Evolutionary conservation across 2,329 filamentous ascomycete genomes (phyloP).

Genomic region (Basipetospora sp.): DNA sequence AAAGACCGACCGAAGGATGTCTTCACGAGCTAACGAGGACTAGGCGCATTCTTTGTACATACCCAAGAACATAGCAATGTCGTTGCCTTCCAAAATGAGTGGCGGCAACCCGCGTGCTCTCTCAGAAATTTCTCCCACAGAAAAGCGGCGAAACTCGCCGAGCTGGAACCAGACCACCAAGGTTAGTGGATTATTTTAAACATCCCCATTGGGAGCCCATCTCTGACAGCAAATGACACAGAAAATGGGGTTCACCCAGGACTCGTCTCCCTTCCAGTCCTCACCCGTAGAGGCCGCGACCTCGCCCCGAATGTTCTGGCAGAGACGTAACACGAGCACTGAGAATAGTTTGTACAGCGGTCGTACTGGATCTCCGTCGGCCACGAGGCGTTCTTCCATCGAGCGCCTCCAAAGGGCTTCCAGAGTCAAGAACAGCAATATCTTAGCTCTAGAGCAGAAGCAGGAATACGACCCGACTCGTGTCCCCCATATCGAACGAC

Average conservation of each 20-base stretch:
- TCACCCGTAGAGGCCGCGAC: constrained; percentile 55
- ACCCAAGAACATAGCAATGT: constrained; percentile 48
- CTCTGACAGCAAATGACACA: constrained; percentile 24
- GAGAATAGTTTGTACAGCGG: constrained; percentile 57
- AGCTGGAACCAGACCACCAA: constrained; percentile 68
- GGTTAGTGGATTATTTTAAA: constrained; percentile 31
- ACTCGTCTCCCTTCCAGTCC: constrained; percentile 73
- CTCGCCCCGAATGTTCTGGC: constrained; percentile 85
- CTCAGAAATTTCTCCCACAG: constrained; percentile 75
- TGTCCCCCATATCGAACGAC: constrained; percentile 65
- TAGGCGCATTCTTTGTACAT: constrained; percentile 69
- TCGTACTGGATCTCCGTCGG: constrained; percentile 48
- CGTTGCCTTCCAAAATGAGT: constrained; percentile 49
- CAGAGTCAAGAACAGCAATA: constrained; percentile 94
- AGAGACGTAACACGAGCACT: constrained; percentile 51
- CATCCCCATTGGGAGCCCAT: background rate
- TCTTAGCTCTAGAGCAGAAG: constrained; percentile 84
- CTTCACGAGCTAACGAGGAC: background rate
- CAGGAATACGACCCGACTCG: constrained; percentile 79
- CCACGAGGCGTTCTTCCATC: constrained; percentile 74
- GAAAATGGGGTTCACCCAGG: constrained; percentile 55
- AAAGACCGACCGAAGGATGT: too few relatives aligned
- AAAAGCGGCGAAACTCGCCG: constrained; percentile 79
- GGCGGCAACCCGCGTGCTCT: constrained; percentile 56
- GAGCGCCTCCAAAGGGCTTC: constrained; percentile 91